Base-by-base conservation (phyloP, 768 basidiomycete species). In the Boletus reticulatus region DNA sequence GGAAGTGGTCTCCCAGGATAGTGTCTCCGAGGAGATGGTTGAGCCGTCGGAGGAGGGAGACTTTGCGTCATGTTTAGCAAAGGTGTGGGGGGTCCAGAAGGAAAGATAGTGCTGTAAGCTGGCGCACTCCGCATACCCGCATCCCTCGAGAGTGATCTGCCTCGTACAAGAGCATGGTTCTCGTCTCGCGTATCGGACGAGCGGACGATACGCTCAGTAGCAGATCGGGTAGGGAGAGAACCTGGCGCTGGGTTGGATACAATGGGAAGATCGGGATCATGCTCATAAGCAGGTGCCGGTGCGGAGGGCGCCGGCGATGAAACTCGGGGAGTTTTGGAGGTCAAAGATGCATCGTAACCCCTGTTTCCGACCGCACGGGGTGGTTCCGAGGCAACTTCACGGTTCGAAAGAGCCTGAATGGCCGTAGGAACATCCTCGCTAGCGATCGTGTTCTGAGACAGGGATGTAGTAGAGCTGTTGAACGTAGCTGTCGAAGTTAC, bases 1-100 rank as follows among this genome's bases (percentile, higher is more conserved):
- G 70, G 70, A 37, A 71, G 66, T 20, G 70, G 70, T 50, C 70
- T 67, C 22, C 70, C 70, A 1, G 69, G 66, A 48, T 73, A 73
- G 48, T 71, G 70, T 27, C 56, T 63, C 44, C 70, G 65, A 49
- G 70, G 70, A 20, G 70, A 71, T 36, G 70, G 53, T 43, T 64
- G 67, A 8, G 43, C 39, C 19, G 47, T 49, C 17, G 61, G 45
- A 37, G 67, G 67, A 36, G 63, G 61, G 48, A 66, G 60, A 22
- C 51, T 70, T 45, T 65, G 69, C 6, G 61, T 61, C 54, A 43
- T 46, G 31, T 71, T 59, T 11, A 49, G 69, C 10, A 68, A 52
- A 1, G 69, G 64, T 3, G 53, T 58, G n/a, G 69, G 69, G 32
- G 69, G 69, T n/a, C 69, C 69, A 10, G 70, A 69, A 2, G 70